Evolutionary conservation across 345 rosid species (phyloP), one percentile per base, ranked within the genome.

Genomic region (Corchorus capsularis): DNA sequence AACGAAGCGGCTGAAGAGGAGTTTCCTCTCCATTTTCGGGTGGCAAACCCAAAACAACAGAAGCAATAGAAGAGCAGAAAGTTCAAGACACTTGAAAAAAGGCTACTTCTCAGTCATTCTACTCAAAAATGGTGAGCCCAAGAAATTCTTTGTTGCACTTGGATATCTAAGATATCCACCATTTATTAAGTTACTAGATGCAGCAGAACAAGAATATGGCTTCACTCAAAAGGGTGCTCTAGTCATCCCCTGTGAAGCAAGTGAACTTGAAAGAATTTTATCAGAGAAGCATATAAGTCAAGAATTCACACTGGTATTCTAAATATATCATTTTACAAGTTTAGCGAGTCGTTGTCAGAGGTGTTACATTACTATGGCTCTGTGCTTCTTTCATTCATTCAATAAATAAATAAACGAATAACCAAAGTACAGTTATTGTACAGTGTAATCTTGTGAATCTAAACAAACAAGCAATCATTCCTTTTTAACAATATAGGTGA

Each of bases 141-240:
- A 47, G 72, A 43, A 43, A 43, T 68, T 47, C 41, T 22, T 22
- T 47, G 41, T 47, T 47, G 56, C 56, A 47, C 72, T 22, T 6
- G 47, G 56, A 27, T 47, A 68, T 46, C 37, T 67, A 5, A 5
- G 37, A n/a, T 13, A 67, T 27, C 43, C 43, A 1, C 56, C 20
- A 15, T 49, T 49, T 68, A 69, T 32, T 9, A 50, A 69, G 72
- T 69, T 69, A 50, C 37, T 69, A 32, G 43, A 69, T 8, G 72
- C 12, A n/a, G 72, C 37, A 68, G 72, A 47, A 22, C 13, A 56
- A 56, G 62, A 47, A 47, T 68, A 68, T 14, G 41, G 56, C 16
- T 47, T 4, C 41, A 68, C 1, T 47, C 20, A 27, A 15, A 34
- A 68, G 13, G 71, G 19, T 46, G 71, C 39, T 46, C 9, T 68